These are phyloP conservation scores for Plasmopara muralis DNA, from an alignment of 352 stramenopile species.

Conservation along the genomic window DNA sequence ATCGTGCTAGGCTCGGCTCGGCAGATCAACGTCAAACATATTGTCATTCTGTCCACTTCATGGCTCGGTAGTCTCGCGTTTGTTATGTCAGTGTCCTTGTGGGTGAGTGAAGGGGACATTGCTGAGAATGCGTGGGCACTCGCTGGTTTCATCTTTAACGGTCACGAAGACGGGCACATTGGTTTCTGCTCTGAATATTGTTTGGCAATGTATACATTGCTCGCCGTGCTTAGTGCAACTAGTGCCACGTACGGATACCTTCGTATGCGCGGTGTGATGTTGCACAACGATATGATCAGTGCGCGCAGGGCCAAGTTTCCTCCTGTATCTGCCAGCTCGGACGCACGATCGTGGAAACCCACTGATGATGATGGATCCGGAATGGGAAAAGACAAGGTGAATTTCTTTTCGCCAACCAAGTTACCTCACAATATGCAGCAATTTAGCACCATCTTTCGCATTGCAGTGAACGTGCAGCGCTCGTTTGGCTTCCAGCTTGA, in stretches of 20 bases:
- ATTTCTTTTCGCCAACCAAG: slow-evolving; percentile 73
- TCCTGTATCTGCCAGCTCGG: slow-evolving; percentile 66
- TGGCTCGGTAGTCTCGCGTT: slow-evolving; percentile 58
- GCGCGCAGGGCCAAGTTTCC: slow-evolving; percentile 39
- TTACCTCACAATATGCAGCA: slow-evolving; percentile 80
- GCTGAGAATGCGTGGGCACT: slow-evolving; percentile 57
- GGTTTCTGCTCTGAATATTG: slow-evolving; percentile 57
- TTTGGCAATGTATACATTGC: slow-evolving; percentile 51
- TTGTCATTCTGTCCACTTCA: slow-evolving; percentile 62
- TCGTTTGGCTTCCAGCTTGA: slow-evolving; percentile 80
- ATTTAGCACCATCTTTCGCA: slow-evolving; percentile 74
- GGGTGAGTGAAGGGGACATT: slow-evolving; percentile 54
- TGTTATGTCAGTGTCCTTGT: slow-evolving; percentile 68
- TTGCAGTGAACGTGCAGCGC: slow-evolving; percentile 80
- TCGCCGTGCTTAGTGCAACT: slow-evolving; percentile 31
- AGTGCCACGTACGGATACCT: slow-evolving; percentile 50
- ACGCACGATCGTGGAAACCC: slow-evolving; percentile 63
- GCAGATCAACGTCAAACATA: slow-evolving; percentile 42
- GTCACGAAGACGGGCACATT: slow-evolving; percentile 31
- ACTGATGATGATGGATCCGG: slow-evolving; percentile 21
- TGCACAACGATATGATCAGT: slow-evolving; percentile 24
- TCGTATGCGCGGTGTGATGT: slow-evolving; percentile 21
- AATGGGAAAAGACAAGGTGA: slow-evolving; percentile 45
- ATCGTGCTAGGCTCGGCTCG: slow-evolving; percentile 34
- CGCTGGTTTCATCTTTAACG: slow-evolving; percentile 62